These are phyloP conservation scores for Termitomyces sp. DNA, from an alignment of 768 basidiomycete species.

Conservation along the genomic window DNA sequence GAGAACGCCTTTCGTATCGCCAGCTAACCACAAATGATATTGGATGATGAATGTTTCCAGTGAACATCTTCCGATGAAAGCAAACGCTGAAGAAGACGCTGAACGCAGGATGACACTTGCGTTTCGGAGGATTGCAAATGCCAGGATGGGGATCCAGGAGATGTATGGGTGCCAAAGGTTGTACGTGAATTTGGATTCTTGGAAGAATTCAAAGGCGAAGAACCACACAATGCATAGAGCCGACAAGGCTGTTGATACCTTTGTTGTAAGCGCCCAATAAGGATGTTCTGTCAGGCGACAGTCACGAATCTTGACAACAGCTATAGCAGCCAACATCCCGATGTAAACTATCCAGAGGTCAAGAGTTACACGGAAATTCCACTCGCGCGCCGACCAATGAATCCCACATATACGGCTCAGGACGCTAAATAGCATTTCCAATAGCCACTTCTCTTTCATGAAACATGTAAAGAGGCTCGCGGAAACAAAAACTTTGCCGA, in stretches of 20 bases:
- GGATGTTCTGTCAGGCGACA: slow-evolving; percentile 62
- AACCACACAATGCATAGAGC: slow-evolving; percentile 63
- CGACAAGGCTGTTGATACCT: slow-evolving; percentile 44
- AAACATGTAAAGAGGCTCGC: slow-evolving; percentile 59
- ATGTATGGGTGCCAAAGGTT: slow-evolving; percentile 82
- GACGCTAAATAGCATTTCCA: slow-evolving; percentile 59
- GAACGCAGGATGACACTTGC: slow-evolving; percentile 68
- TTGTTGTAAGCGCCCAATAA: slow-evolving; percentile 54
- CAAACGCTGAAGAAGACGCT: slow-evolving; percentile 61
- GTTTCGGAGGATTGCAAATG: slow-evolving; percentile 75
- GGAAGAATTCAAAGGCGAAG: slow-evolving; percentile 73
- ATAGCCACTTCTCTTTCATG: slow-evolving; percentile 56
- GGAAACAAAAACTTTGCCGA: slow-evolving; percentile 66
- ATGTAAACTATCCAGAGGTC: slow-evolving; percentile 88
- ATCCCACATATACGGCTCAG: slow-evolving; percentile 66
- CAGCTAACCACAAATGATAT: slow-evolving; percentile 84
- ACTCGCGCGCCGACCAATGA: slow-evolving; percentile 81
- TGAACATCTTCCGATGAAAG: slow-evolving; percentile 82
- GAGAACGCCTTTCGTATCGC: slow-evolving; percentile 77
- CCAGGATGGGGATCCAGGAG: slow-evolving; percentile 74
- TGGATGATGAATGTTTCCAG: slow-evolving; percentile 92
- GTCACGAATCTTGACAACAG: slow-evolving; percentile 72
- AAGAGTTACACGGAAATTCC: slow-evolving; percentile 83
- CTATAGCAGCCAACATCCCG: slow-evolving; percentile 77
- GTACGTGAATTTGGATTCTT: slow-evolving; percentile 80